Evolutionary conservation across 2,329 filamentous ascomycete genomes (phyloP).

Genomic region (Ophiostoma ips): DNA sequence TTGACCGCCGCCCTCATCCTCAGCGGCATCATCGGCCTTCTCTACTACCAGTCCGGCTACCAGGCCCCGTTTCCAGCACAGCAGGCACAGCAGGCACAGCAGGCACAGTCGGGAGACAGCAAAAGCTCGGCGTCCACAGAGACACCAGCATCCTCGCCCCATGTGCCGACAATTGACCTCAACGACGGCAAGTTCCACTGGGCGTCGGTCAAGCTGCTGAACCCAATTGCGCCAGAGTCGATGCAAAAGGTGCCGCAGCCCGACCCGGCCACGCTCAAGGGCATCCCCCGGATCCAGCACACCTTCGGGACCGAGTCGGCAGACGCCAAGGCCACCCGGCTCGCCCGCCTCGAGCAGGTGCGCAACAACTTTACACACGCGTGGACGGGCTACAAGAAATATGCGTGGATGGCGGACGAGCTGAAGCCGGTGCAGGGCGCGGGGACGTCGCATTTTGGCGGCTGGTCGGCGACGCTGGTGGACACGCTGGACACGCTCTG

Average conservation of each 20-base stretch:
- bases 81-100: not conserved
- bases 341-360: conserved; percentile 29
- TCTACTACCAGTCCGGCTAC: conserved; percentile 8
- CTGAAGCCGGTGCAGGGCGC: conserved; percentile 41
- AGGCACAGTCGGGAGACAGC: not conserved
- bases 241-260: conserved; percentile 9
- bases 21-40: conserved; percentile 5
- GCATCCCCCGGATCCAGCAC: conserved; percentile 25
- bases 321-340: conserved; percentile 21
- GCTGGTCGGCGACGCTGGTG: conserved; percentile 54
- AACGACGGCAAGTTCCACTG: conserved; percentile 13
- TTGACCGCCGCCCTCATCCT: conserved; percentile 8
- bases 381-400: conserved; percentile 46
- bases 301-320: conserved; percentile 24
- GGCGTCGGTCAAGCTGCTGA: conserved; percentile 9
- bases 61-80: not conserved
- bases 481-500: conserved; percentile 57
- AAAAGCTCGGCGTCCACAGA: not conserved
- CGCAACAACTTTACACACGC: conserved; percentile 38
- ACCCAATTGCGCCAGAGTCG: conserved; percentile 9
- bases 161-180: not conserved
- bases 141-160: not conserved
- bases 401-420: conserved; percentile 53
- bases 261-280: not conserved
- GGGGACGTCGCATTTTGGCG: conserved; percentile 33